Evolutionary conservation across 2,329 filamentous ascomycete species (phyloP).

Genomic region (Cadophora luteo-olivacea): DNA sequence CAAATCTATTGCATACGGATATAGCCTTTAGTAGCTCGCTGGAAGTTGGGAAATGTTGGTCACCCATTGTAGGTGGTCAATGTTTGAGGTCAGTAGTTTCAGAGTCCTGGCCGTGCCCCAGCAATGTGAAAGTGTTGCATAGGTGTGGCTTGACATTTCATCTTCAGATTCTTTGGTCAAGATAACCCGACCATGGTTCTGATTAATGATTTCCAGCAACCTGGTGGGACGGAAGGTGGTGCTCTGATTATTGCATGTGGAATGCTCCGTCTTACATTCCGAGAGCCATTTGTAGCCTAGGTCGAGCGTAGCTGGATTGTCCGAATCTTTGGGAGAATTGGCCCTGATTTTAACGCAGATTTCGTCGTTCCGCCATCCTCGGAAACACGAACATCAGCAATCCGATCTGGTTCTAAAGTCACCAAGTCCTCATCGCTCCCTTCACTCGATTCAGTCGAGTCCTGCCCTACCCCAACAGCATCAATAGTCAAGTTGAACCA

Average conservation of each 20-base stretch:
- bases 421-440: background rate
- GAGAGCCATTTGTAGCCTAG: background rate
- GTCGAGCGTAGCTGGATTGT: background rate
- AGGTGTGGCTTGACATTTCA: background rate
- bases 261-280: background rate
- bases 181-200: background rate
- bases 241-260: background rate
- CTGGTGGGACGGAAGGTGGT: background rate
- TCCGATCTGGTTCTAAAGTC: background rate
- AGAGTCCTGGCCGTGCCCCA: background rate
- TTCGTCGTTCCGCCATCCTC: no score
- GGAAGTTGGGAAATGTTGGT: background rate
- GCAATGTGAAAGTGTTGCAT: conserved; percentile 5
- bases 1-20: background rate
- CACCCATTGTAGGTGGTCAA: background rate
- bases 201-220: background rate
- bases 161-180: no score
- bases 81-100: background rate
- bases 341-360: background rate
- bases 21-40: conserved; percentile 4
- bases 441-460: background rate
- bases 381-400: background rate
- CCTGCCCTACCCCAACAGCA: background rate
- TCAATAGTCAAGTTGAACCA: background rate
- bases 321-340: background rate